Percentiles rank a stretch among this genome's conserved stretches.
Conservation (phyloP, 2,329 filamentous ascomycete genomes). For the Lasiodiplodia theobromae region DNA sequence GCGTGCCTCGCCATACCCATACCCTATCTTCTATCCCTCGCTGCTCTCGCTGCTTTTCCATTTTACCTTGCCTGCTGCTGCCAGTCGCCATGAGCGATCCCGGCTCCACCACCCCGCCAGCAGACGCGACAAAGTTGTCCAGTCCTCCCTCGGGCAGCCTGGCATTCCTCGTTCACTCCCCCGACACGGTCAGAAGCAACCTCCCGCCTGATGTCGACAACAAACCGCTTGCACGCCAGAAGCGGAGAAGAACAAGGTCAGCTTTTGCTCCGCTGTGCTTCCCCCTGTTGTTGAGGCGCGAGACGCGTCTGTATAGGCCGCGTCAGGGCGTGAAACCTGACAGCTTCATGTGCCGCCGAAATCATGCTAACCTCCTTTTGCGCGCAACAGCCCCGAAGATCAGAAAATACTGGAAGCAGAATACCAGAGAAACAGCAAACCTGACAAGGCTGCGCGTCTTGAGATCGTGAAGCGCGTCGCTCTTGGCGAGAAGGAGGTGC, state of each 20-base stretch:
- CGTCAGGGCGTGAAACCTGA: slow-evolving; percentile 1
- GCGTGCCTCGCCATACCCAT: slow-evolving; percentile 14
- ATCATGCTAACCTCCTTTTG: slow-evolving; percentile 2
- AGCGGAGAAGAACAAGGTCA: slow-evolving; percentile 68
- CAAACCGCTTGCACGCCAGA: slow-evolving; percentile 66
- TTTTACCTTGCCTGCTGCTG: slow-evolving; percentile 9
- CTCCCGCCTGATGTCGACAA: slow-evolving; percentile 66
- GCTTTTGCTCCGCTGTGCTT: slow-evolving; percentile 31
- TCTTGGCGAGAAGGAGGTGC: slow-evolving; percentile 93
- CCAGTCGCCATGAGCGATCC: slow-evolving; percentile 31
- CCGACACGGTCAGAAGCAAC: slow-evolving; percentile 62
- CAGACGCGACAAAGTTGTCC: slow-evolving; percentile 34
- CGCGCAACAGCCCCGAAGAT: slow-evolving; percentile 66
- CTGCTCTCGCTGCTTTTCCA: slow-evolving; percentile 2
- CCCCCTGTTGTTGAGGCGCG: background rate
- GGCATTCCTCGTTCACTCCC: slow-evolving; percentile 67
- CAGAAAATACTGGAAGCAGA: slow-evolving; percentile 87
- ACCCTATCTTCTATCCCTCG: slow-evolving; percentile 17
- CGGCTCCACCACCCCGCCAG: slow-evolving; percentile 36
- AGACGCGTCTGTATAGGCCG: slow-evolving; percentile 9
- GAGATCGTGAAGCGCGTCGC: slow-evolving; percentile 85
- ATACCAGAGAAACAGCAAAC: slow-evolving; percentile 85
- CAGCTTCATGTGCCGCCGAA: background rate
- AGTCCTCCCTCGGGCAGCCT: slow-evolving; percentile 48
- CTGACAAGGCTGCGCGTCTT: slow-evolving; percentile 85